Evolutionary conservation across 2,329 filamentous ascomycete species (phyloP), one percentile per base, ranked within the genome.

Genomic region (Rhynchosporium graminicola): DNA sequence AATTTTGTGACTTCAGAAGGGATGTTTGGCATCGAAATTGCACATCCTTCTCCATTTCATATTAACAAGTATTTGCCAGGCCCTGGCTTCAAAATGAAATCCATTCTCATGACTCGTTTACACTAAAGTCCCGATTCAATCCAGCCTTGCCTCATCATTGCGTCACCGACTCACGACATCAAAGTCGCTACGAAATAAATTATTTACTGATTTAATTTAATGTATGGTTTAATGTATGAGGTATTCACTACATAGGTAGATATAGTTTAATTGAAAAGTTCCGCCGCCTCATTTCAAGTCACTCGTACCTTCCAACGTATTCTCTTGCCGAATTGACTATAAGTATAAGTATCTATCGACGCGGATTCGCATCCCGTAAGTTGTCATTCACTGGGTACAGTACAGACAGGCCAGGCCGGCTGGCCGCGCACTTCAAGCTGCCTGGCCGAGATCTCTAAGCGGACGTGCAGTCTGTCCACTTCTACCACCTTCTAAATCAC

Each of bases 391-490:
- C 26, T 31, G 52, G 52, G 20, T 20, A 20, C 20, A 20, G 20
- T 20, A 20, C 20, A 20, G 3, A 45, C 28, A 13, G 8, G 5
- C 12, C 28, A 13, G 8, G 5, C 12, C 5, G 40, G 28, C 40
- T 47, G 51, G 59, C 50, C 59, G 48, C 56, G 56, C 56, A 58
- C 43, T 29, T 38, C 45, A 31, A 45, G 52, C 59, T 61, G 59
- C 59, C 59, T 61, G 59, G 50, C 43, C 48, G 59, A 56, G 28
- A 47, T 58, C 56, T 58, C 43, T 58, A 48, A 58, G 56, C 56
- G 43, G 50, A 28, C n/a, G 31, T 33, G 31, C 50, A n/a, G 20
- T 54, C 50, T 54, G 33, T 40, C 33, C 33, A 38, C 33, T 54
- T 54, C 50, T 52, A 52, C 33, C 48, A 52, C 33, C 15, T 52